A percentile compares a stretch with the other conserved stretches of the same genome.
These are phyloP conservation scores for Alternaria tenuissima DNA, from an alignment of 2,329 filamentous ascomycete genomes.

Conservation along the genomic window DNA sequence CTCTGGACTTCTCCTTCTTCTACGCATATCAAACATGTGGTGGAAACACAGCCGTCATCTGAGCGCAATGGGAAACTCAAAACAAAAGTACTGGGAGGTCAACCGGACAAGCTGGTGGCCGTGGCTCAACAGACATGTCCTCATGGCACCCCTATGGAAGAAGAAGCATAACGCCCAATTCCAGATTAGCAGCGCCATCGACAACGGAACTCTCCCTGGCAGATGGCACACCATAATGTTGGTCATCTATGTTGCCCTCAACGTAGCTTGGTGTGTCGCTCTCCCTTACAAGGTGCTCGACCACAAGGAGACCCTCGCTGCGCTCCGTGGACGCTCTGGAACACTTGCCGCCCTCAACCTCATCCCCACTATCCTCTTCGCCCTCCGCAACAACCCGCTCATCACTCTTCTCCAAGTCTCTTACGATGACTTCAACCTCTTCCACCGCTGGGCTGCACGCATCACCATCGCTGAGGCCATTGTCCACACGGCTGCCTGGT, in stretches of 20 bases:
- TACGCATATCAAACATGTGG: conserved; percentile 54
- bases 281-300: conserved; percentile 65
- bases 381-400: conserved; percentile 90
- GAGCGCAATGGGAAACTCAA: conserved; percentile 53
- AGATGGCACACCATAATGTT: conserved; percentile 78
- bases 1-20: conserved; percentile 49
- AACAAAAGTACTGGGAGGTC: conserved; percentile 56
- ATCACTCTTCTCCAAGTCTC: conserved; percentile 83
- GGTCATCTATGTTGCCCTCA: conserved; percentile 71
- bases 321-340: conserved; percentile 85
- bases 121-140: conserved; percentile 69
- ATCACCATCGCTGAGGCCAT: conserved; percentile 74
- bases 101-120: conserved; percentile 60
- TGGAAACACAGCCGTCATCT: conserved; percentile 57
- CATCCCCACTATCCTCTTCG: conserved; percentile 87
- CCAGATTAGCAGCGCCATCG: conserved; percentile 71
- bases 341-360: conserved; percentile 88
- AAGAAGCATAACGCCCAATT: conserved; percentile 81
- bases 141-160: conserved; percentile 74
- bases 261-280: conserved; percentile 78
- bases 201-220: conserved; percentile 80
- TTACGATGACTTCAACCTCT: conserved; percentile 95
- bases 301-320: conserved; percentile 71
- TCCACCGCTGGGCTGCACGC: conserved; percentile 84
- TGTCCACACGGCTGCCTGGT: conserved; percentile 76